Conservation (phyloP, 2,329 filamentous ascomycete genomes). For the Bipolaris cookei region DNA sequence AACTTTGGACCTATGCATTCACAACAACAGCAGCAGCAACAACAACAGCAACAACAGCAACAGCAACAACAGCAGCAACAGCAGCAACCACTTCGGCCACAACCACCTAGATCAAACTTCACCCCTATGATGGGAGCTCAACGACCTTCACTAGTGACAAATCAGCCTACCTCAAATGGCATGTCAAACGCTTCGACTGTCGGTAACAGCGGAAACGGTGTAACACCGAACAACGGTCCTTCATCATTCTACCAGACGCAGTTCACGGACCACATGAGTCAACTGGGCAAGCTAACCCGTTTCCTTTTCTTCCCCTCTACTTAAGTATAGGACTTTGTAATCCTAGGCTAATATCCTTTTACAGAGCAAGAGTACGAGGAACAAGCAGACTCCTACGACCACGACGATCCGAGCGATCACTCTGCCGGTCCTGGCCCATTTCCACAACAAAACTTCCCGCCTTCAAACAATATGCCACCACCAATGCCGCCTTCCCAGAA, state of each 20-base stretch:
- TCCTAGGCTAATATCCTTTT: slow-evolving; percentile 71
- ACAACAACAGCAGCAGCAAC: slow-evolving; percentile 53
- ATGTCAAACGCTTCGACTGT: slow-evolving; percentile 47
- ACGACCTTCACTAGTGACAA: slow-evolving; percentile 46
- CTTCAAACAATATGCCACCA: slow-evolving; percentile 50
- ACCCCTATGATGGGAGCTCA: slow-evolving; percentile 52
- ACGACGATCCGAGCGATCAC: slow-evolving; percentile 70
- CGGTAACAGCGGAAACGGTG: slow-evolving; percentile 45
- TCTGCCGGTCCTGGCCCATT: slow-evolving; percentile 73
- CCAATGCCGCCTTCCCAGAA: slow-evolving; percentile 48
- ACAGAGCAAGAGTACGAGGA: slow-evolving; percentile 98
- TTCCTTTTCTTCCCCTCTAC: slow-evolving; percentile 53
- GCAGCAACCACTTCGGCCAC: slow-evolving; percentile 53
- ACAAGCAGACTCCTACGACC: slow-evolving; percentile 86
- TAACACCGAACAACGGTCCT: slow-evolving; percentile 49
- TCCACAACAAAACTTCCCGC: slow-evolving; percentile 60
- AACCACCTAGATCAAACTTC: slow-evolving; percentile 57
- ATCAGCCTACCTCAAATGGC: slow-evolving; percentile 46
- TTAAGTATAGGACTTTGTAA: slow-evolving; percentile 65
- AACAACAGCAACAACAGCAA: slow-evolving; percentile 44
- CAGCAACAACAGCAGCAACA: slow-evolving; percentile 26
- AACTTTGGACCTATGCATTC: slow-evolving; percentile 61
- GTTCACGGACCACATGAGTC: slow-evolving; percentile 93
- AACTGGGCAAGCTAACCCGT: slow-evolving; percentile 82
- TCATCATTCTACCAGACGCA: slow-evolving; percentile 78